These are phyloP conservation scores for Lecanosticta acicola DNA, from an alignment of 2,329 filamentous ascomycete genomes.

Conservation along the genomic window DNA sequence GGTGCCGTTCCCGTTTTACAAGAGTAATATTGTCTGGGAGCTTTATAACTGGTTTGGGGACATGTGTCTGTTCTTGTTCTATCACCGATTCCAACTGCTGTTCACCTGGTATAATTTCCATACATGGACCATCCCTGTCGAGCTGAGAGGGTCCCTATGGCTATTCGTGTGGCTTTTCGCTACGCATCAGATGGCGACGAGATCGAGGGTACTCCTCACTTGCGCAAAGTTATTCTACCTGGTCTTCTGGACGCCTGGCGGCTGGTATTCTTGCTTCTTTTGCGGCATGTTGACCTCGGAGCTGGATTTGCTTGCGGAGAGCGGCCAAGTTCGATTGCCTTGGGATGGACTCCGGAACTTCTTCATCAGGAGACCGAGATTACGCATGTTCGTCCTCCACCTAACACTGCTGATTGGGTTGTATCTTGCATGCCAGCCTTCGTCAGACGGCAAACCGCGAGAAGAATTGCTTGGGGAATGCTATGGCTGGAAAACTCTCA, in stretches of 20 bases:
- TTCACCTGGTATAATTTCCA: constrained; percentile 28
- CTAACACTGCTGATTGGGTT: constrained; percentile 18
- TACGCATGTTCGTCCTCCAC: constrained; percentile 16
- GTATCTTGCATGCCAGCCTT: constrained; percentile 22
- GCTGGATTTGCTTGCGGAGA: constrained; percentile 48
- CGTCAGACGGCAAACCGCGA: constrained; percentile 12
- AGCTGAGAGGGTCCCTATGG: constrained; percentile 58
- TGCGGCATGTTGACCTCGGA: constrained; percentile 58
- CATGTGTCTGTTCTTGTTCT: constrained; percentile 62
- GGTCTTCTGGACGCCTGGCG: constrained; percentile 38
- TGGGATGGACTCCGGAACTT: constrained; percentile 16
- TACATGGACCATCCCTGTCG: constrained; percentile 57
- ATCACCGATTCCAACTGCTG: constrained; percentile 46
- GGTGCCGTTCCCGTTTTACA: constrained; percentile 28
- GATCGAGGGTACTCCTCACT: constrained; percentile 17
- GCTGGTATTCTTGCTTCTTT: constrained; percentile 55
- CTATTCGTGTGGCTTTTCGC: constrained; percentile 55
- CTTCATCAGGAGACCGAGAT: background rate
- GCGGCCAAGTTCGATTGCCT: constrained; percentile 11
- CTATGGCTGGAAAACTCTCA: constrained; percentile 20
- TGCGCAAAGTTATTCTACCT: constrained; percentile 17
- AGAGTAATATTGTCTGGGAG: constrained; percentile 44
- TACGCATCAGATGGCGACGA: constrained; percentile 33
- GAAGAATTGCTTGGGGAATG: constrained; percentile 19
- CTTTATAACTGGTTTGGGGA: constrained; percentile 48